phyloP scores from a whole-genome alignment of 2,329 filamentous ascomycete genomes.

The Ascocoryne sarcoides region DNA sequence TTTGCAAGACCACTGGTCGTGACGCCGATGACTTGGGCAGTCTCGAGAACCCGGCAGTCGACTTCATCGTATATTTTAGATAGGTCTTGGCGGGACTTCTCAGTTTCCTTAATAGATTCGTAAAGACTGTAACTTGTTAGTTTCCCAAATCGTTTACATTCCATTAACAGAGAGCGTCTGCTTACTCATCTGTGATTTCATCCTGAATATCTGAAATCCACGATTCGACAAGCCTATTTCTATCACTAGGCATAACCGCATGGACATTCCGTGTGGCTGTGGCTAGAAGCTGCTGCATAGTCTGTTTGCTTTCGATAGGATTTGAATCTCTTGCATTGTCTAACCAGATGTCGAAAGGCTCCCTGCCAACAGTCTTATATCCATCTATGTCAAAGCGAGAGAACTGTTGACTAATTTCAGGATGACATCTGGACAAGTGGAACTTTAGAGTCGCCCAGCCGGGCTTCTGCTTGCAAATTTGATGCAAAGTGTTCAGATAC shows the following conservation, averaged over 20 bases:
- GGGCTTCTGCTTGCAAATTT: slow-evolving; percentile 4
- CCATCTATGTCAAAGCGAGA: slow-evolving; percentile 12
- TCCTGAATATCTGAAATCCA: no score
- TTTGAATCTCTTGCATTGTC: no score
- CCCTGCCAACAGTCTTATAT: slow-evolving; percentile 9
- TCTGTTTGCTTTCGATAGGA: no score
- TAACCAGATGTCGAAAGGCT: slow-evolving; percentile 18
- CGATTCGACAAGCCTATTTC: no score
- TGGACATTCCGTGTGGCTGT: no score
- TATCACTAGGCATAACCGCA: no score
- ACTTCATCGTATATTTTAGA: slow-evolving; percentile 9
- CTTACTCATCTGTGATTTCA: no score
- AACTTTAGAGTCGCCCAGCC: slow-evolving; percentile 7
- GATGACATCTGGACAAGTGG: slow-evolving; percentile 10
- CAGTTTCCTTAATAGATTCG: slow-evolving; percentile 4
- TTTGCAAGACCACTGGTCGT: slow-evolving; percentile 44
- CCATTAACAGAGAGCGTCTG: no score
- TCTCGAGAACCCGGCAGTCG: slow-evolving; percentile 11
- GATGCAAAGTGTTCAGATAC: slow-evolving; percentile 6
- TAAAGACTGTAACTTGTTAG: no score
- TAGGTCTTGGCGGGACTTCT: slow-evolving; percentile 1
- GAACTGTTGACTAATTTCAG: slow-evolving; percentile 15
- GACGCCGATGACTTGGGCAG: slow-evolving; percentile 39
- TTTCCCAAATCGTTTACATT: no score
- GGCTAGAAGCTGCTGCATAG: no score